Evolutionary conservation across 139 green algal species (phyloP).

Genomic region (Volvox reticuliferus): DNA sequence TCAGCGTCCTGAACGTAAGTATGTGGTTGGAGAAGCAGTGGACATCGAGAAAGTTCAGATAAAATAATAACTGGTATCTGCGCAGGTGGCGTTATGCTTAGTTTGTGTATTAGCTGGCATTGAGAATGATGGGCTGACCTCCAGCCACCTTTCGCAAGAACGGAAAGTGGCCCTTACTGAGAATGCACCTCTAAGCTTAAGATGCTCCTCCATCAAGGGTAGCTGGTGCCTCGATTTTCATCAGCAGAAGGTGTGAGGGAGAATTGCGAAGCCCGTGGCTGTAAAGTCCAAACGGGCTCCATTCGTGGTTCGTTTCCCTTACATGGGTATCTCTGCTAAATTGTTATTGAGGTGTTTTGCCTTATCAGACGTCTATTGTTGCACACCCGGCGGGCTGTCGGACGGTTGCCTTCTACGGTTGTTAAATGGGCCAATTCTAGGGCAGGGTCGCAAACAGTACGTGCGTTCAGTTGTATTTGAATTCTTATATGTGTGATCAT

Average conservation of each 20-base stretch:
- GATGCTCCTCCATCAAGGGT: not conserved
- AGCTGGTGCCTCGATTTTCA: constrained; percentile 3
- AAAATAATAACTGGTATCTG: not conserved
- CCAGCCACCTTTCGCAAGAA: not conserved
- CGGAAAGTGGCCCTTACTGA: constrained; percentile 1
- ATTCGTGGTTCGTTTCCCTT: too few species aligned
- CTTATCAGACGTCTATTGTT: too few species aligned
- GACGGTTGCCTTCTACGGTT: too few species aligned
- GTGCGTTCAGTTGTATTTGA: too few species aligned
- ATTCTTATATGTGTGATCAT: too few species aligned
- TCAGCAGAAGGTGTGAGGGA: constrained; percentile 8
- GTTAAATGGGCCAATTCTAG: too few species aligned
- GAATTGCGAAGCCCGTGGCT: too few species aligned
- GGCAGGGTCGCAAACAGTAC: too few species aligned
- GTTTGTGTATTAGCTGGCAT: not conserved
- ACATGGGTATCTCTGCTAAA: too few species aligned
- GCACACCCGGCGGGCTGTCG: too few species aligned
- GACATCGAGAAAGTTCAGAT: not conserved
- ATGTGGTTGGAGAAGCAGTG: not conserved
- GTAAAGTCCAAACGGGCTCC: too few species aligned
- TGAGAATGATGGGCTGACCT: not conserved
- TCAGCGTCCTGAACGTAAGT: not conserved
- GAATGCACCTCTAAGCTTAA: not conserved
- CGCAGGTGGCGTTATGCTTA: not conserved
- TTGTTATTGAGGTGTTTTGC: too few species aligned